A percentile compares a stretch with the other conserved stretches of the same genome.
phyloP scores from a whole-genome alignment of 2,329 filamentous ascomycete species.

The Hypoxylon sp. region DNA sequence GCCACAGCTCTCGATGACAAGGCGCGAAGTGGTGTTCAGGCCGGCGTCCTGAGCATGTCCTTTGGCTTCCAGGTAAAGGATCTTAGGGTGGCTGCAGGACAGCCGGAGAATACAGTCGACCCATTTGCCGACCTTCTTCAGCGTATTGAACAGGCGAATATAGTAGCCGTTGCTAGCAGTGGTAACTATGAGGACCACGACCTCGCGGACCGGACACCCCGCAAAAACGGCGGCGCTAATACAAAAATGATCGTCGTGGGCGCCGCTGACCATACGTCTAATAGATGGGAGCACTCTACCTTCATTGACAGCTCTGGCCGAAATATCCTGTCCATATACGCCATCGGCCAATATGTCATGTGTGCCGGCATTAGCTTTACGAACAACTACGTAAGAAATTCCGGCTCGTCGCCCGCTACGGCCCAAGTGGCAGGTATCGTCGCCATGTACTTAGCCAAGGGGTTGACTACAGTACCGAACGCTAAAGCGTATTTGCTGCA shows the following conservation, averaged over 20 bases:
- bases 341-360: not conserved
- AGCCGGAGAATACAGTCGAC: not conserved
- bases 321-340: not conserved
- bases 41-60: not conserved
- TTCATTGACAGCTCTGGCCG: not conserved
- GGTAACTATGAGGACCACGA: not conserved
- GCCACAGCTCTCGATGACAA: not conserved
- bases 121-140: not conserved
- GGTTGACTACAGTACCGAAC: not conserved
- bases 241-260: not conserved
- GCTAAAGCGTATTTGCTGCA: not conserved
- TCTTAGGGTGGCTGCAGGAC: not conserved
- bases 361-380: not conserved
- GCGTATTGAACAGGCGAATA: not conserved
- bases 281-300: not conserved
- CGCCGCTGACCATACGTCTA: not conserved
- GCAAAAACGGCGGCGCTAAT: not conserved
- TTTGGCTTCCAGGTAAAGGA: not conserved
- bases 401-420: not conserved
- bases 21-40: not conserved
- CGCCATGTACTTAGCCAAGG: conserved; percentile 11
- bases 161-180: not conserved
- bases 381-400: not conserved
- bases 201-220: not conserved
- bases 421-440: conserved; percentile 1